These are phyloP conservation scores for Phytophthora vignae DNA, from an alignment of 352 stramenopile species.

Conservation along the genomic window DNA sequence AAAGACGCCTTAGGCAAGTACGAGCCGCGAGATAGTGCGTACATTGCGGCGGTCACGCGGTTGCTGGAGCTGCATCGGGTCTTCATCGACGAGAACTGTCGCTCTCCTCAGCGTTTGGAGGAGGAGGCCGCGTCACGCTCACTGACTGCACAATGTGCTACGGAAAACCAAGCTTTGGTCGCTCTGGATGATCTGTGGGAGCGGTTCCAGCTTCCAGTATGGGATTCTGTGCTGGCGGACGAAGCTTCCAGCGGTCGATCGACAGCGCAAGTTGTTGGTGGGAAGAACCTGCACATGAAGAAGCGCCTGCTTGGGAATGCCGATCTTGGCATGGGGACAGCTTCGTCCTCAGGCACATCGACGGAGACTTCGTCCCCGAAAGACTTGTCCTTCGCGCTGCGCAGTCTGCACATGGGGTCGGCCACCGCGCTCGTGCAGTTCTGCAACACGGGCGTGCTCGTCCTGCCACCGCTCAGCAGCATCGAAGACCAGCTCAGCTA, in stretches of 20 bases:
- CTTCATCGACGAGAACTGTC: slow-evolving; percentile 42
- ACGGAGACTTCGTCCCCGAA: slow-evolving; percentile 16
- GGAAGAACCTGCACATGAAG: slow-evolving; percentile 35
- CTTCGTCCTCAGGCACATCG: not conserved
- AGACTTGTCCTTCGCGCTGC: slow-evolving; percentile 23
- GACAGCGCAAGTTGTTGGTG: slow-evolving; percentile 22
- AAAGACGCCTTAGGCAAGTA: slow-evolving; percentile 28
- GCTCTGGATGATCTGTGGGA: slow-evolving; percentile 35
- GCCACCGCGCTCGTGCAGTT: slow-evolving; percentile 18
- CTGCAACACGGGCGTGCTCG: slow-evolving; percentile 20
- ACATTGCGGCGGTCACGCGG: slow-evolving; percentile 20
- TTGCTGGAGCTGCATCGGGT: slow-evolving; percentile 49
- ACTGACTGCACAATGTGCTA: not conserved
- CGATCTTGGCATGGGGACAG: not conserved
- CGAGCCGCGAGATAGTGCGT: slow-evolving; percentile 20
- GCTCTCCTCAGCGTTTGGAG: slow-evolving; percentile 2
- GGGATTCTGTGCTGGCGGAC: slow-evolving; percentile 4
- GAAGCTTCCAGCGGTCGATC: slow-evolving; percentile 12
- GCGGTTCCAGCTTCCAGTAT: slow-evolving; percentile 31
- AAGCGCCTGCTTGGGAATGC: slow-evolving; percentile 28
- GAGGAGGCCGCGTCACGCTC: slow-evolving; percentile 2
- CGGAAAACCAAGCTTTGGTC: slow-evolving; percentile 25
- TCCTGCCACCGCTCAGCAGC: slow-evolving; percentile 9
- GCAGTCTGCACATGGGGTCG: slow-evolving; percentile 34
- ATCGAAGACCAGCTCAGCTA: slow-evolving; percentile 39